phyloP scores from a whole-genome alignment of 2,329 filamentous ascomycete species.

The Oidium heveae region DNA sequence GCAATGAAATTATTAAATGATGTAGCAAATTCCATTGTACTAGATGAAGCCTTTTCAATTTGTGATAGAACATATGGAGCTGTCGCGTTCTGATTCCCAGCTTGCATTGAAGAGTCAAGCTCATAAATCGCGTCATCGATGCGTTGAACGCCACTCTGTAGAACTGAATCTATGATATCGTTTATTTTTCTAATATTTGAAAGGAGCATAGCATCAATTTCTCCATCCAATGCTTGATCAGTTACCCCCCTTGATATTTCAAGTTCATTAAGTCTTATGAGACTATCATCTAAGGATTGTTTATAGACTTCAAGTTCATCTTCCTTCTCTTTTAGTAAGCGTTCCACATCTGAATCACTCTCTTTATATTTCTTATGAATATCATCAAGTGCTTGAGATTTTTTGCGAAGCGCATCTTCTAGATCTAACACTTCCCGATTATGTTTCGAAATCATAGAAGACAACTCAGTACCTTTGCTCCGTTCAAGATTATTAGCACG shows the following conservation, averaged over 20 bases:
- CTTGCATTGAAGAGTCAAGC: conserved; percentile 91
- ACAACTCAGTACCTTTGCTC: conserved; percentile 84
- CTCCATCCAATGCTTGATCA: conserved; percentile 62
- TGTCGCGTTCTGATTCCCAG: conserved; percentile 92
- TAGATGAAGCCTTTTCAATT: conserved; percentile 86
- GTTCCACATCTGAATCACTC: conserved; percentile 64
- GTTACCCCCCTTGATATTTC: conserved; percentile 49
- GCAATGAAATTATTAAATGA: conserved; percentile 98
- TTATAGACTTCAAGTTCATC: conserved; percentile 97
- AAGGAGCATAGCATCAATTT: conserved; percentile 73
- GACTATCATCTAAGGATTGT: conserved; percentile 86
- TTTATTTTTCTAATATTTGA: conserved; percentile 82
- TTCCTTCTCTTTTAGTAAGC: conserved; percentile 74
- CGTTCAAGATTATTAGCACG: conserved; percentile 79
- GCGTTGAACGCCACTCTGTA: conserved; percentile 76
- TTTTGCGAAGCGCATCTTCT: conserved; percentile 72
- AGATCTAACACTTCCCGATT: conserved; percentile 94
- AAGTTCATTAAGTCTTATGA: conserved; percentile 78
- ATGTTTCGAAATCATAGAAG: conserved; percentile 81
- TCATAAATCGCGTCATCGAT: conserved; percentile 96
- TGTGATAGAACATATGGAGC: conserved; percentile 87
- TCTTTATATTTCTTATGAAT: conserved; percentile 53
- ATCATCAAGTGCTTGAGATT: conserved; percentile 70
- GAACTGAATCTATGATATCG: conserved; percentile 88
- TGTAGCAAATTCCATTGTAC: conserved; percentile 89